Conservation (phyloP, 2,329 filamentous ascomycete species). For the Aspergillaceae sp. region DNA sequence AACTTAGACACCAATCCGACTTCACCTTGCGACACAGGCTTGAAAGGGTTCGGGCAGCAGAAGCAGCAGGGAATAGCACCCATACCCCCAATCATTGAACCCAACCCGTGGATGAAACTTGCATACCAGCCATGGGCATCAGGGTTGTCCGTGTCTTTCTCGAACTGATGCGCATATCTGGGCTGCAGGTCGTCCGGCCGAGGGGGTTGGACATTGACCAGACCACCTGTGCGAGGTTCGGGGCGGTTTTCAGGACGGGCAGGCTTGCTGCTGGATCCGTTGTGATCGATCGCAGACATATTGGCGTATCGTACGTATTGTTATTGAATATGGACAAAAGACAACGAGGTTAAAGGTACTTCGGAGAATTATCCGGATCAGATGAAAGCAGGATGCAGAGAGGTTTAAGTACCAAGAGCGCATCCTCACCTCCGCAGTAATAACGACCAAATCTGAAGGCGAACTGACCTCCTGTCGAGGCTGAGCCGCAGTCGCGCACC, state of each 20-base stretch:
- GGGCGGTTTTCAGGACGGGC: not conserved
- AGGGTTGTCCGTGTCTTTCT: slow-evolving; percentile 53
- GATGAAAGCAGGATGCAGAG: not conserved
- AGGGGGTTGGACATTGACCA: slow-evolving; percentile 70
- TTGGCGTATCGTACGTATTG: not conserved
- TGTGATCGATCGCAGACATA: slow-evolving; percentile 20
- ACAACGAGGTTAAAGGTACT: not conserved
- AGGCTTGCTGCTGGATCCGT: slow-evolving; percentile 1
- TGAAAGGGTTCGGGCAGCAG: slow-evolving; percentile 91
- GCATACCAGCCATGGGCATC: slow-evolving; percentile 78
- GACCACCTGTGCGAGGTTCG: slow-evolving; percentile 42
- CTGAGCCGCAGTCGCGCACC: no score
- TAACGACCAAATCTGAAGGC: no score
- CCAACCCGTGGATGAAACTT: slow-evolving; percentile 59
- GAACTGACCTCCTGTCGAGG: no score
- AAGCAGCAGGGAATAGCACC: slow-evolving; percentile 89
- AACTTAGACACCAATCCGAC: slow-evolving; percentile 95
- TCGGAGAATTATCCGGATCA: not conserved
- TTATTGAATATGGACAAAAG: not conserved
- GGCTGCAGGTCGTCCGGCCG: slow-evolving; percentile 75
- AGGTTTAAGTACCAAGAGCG: not conserved
- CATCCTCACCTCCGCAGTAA: not conserved
- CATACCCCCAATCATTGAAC: slow-evolving; percentile 62
- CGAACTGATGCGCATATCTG: slow-evolving; percentile 61
- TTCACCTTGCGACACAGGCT: slow-evolving; percentile 82